Evolutionary conservation across 768 basidiomycete species (phyloP).

Genomic region (Termitomyces sp.): DNA sequence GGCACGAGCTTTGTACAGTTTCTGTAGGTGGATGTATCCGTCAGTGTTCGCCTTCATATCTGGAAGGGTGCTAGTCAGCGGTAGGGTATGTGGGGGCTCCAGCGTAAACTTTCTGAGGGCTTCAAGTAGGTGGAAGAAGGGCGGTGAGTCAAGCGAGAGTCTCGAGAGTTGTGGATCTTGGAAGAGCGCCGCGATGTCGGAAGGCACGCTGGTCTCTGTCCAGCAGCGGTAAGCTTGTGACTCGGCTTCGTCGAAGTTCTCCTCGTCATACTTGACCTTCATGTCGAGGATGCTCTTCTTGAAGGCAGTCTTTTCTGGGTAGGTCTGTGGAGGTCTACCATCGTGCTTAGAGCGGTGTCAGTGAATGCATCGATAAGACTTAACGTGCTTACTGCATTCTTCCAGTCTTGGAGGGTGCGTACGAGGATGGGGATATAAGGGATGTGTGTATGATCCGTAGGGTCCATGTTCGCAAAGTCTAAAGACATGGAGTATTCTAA

Average conservation of each 20-base stretch:
- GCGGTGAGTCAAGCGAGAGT: slow-evolving; percentile 41
- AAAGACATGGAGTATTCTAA: slow-evolving; percentile 65
- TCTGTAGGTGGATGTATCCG: slow-evolving; percentile 81
- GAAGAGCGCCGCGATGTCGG: slow-evolving; percentile 62
- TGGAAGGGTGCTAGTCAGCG: slow-evolving; percentile 81
- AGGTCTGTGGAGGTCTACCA: slow-evolving; percentile 51
- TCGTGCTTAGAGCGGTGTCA: slow-evolving; percentile 46
- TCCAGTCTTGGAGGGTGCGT: slow-evolving; percentile 80
- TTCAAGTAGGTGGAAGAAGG: slow-evolving; percentile 75
- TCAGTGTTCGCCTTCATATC: slow-evolving; percentile 94
- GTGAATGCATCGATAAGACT: background rate
- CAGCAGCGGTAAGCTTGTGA: slow-evolving; percentile 82
- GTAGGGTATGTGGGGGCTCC: slow-evolving; percentile 57
- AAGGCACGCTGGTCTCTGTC: slow-evolving; percentile 57
- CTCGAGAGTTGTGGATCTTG: slow-evolving; percentile 45
- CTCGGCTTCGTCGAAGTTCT: slow-evolving; percentile 96
- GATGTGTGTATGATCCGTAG: slow-evolving; percentile 84
- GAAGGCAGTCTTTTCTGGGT: slow-evolving; percentile 73
- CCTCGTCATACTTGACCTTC: slow-evolving; percentile 80
- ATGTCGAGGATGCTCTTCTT: slow-evolving; percentile 58
- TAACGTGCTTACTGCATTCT: slow-evolving; percentile 48
- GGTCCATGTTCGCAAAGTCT: slow-evolving; percentile 76
- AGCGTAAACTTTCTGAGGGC: slow-evolving; percentile 66
- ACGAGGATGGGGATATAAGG: slow-evolving; percentile 90
- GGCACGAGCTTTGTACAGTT: slow-evolving; percentile 75